Conservation (phyloP, 208 protist genomes). For the Leishmania gerbilli region DNA sequence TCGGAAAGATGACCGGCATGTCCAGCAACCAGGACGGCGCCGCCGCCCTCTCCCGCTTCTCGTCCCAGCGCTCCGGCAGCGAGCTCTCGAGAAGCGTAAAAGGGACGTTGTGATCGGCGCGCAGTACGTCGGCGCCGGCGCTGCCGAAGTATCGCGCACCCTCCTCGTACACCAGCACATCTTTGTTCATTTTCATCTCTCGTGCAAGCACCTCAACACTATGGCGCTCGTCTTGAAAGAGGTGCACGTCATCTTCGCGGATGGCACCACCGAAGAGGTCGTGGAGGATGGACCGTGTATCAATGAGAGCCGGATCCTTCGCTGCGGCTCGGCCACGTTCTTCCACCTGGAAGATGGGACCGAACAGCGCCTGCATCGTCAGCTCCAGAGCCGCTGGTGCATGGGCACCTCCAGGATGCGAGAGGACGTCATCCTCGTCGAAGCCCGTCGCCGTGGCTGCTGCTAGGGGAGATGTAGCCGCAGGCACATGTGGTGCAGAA, state of each 20-base stretch:
- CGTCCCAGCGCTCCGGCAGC: constrained; percentile 23
- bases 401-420: neutral
- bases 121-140: constrained; percentile 40
- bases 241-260: constrained; percentile 51
- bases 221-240: constrained; percentile 27
- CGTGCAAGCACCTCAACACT: constrained; percentile 18
- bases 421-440: constrained; percentile 15
- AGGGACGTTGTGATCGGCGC: constrained; percentile 31
- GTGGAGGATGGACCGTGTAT: constrained; percentile 61
- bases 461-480: constrained; percentile 4
- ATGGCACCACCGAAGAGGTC: constrained; percentile 56
- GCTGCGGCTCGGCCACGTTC: constrained; percentile 14
- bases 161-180: constrained; percentile 37
- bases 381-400: neutral
- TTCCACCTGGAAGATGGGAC: constrained; percentile 53
- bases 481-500: neutral
- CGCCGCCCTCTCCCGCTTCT: neutral
- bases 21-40: constrained; percentile 71
- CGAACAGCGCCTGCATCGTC: constrained; percentile 62
- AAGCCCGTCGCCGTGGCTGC: constrained; percentile 17
- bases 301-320: constrained; percentile 59
- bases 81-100: constrained; percentile 57
- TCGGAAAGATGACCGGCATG: constrained; percentile 83
- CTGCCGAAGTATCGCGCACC: constrained; percentile 68
- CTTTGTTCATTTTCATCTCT: constrained; percentile 37